Percentiles rank a stretch among this genome's conserved stretches.
These are phyloP conservation scores for Aspergillus candidus DNA, from an alignment of 2,329 filamentous ascomycete genomes.

Conservation along the genomic window DNA sequence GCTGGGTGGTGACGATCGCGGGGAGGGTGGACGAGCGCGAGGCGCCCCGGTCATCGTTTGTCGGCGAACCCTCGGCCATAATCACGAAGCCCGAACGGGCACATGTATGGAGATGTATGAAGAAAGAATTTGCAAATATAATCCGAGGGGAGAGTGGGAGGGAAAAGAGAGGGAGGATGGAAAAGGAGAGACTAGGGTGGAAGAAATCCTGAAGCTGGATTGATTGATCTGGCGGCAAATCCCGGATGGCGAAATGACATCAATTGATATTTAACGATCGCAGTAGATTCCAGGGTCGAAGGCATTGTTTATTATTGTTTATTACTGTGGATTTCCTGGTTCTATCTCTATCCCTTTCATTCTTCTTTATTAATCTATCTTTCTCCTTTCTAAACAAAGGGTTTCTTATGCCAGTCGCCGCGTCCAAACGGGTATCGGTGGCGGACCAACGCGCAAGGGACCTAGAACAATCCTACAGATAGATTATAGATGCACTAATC, in stretches of 20 bases:
- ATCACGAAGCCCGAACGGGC: slow-evolving; percentile 13
- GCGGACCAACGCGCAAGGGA: no score
- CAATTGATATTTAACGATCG: slow-evolving; percentile 8
- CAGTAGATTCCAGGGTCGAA: no score
- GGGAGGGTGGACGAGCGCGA: slow-evolving; percentile 22
- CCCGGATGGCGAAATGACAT: slow-evolving; percentile 22
- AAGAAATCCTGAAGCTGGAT: slow-evolving; percentile 1
- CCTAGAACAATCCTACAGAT: neutral
- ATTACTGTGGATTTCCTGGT: neutral
- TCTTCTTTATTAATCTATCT: no score
- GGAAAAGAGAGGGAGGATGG: slow-evolving; percentile 1
- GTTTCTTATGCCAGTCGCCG: no score
- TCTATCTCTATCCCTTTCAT: no score
- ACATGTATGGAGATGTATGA: slow-evolving; percentile 16
- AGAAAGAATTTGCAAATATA: neutral
- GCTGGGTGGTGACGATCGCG: slow-evolving; percentile 20
- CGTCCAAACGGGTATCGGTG: no score
- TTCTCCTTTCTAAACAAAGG: no score
- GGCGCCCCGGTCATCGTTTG: slow-evolving; percentile 2
- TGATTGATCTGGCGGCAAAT: slow-evolving; percentile 6
- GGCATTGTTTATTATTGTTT: neutral
- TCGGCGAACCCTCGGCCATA: slow-evolving; percentile 30
- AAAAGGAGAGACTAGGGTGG: slow-evolving; percentile 2
- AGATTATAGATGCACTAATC: no score
- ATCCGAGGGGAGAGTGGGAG: neutral